A percentile compares a stretch with the other conserved stretches of the same genome.
phyloP scores from a whole-genome alignment of 345 rosid species.

The Hibiscus tridactylites region DNA sequence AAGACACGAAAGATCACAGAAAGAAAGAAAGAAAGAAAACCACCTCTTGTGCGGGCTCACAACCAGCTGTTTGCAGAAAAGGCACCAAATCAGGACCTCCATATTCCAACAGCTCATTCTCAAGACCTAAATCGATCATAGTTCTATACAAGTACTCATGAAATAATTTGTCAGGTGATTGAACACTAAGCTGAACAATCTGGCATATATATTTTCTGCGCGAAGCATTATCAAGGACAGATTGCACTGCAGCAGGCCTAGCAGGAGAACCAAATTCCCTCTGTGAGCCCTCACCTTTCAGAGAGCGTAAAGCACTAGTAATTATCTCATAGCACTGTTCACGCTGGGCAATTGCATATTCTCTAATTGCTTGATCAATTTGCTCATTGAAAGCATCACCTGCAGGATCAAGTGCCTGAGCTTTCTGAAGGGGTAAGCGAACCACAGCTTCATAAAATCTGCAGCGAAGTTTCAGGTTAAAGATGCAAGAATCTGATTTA shows the following conservation, averaged over 20 bases:
- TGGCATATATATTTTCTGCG: constrained; percentile 74
- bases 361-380: constrained; percentile 62
- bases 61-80: constrained; percentile 78
- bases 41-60: constrained; percentile 66
- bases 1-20: constrained; percentile 6
- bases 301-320: constrained; percentile 61
- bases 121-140: constrained; percentile 87
- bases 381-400: constrained; percentile 94
- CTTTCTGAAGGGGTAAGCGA: constrained; percentile 86
- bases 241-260: constrained; percentile 34
- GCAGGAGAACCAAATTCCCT: constrained; percentile 53
- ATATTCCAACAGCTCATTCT: constrained; percentile 84
- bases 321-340: constrained; percentile 89
- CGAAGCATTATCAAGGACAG: constrained; percentile 63
- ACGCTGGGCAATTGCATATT: constrained; percentile 72
- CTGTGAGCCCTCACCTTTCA: constrained; percentile 45
- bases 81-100: constrained; percentile 99
- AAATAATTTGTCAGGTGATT: constrained; percentile 80
- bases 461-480: constrained; percentile 25
- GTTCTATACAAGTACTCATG: constrained; percentile 74
- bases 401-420: constrained; percentile 83
- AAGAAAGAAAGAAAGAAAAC: constrained; percentile 2
- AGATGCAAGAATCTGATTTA: constrained; percentile 6
- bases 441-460: constrained; percentile 99
- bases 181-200: constrained; percentile 92